These are phyloP conservation scores for barley (Hordeum vulgare) DNA, from an alignment of 176 grass and related monocot genomes.

Conservation along the genomic window MorexV3_pseudomolecules_assembly NC_058522.1:562973341-562973840, in stretches of 20 bases:
- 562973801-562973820: too few species aligned
- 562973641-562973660: slow-evolving; percentile 53
- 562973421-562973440: slow-evolving; percentile 47
- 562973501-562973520: slow-evolving; percentile 63
- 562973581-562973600: neutral
- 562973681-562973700: slow-evolving; percentile 64
- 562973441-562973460: slow-evolving; percentile 49
- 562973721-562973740: slow-evolving; percentile 76
- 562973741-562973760: slow-evolving; percentile 70
- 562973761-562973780: slow-evolving; percentile 54
- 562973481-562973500: slow-evolving; percentile 83
- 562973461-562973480: slow-evolving; percentile 65
- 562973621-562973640: slow-evolving; percentile 29
- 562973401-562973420: slow-evolving; percentile 60
- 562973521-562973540: slow-evolving; percentile 90
- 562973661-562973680: slow-evolving; percentile 93
- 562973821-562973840: too few species aligned
- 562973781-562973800: slow-evolving; percentile 27
- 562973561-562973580: neutral
- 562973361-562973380: slow-evolving; percentile 70
- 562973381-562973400: slow-evolving; percentile 66
- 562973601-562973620: neutral
- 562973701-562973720: slow-evolving; percentile 58
- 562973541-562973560: slow-evolving; percentile 57
- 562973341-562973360: slow-evolving; percentile 78